These are phyloP conservation scores for Trichoderma sp. DNA, from an alignment of 2,329 filamentous ascomycete genomes.

Conservation along the genomic window DNA sequence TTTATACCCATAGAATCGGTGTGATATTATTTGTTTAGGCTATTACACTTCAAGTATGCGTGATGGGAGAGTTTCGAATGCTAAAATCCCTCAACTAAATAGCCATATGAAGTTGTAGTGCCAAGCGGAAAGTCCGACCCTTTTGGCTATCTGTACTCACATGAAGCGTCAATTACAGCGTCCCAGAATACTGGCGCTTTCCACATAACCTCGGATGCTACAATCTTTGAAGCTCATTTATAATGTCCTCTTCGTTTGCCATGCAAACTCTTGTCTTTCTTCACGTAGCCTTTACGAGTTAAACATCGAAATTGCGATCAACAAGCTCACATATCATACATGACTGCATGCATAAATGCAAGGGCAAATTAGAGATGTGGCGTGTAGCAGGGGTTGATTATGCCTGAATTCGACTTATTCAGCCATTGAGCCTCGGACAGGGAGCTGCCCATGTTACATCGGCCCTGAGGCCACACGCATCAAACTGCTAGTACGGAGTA, in stretches of 20 bases:
- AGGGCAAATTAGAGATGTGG: not conserved
- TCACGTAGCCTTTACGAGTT: not conserved
- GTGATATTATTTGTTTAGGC: not conserved
- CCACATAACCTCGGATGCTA: not conserved
- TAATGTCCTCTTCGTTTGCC: not conserved
- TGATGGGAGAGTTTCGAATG: not conserved
- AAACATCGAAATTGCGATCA: not conserved
- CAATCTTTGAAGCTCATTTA: not conserved
- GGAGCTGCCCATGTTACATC: not conserved
- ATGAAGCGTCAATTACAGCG: not conserved
- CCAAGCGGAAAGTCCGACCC: not conserved
- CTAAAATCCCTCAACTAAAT: not conserved
- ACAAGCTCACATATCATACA: not conserved
- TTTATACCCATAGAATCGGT: not conserved
- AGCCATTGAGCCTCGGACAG: constrained; percentile 14
- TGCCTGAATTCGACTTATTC: constrained; percentile 13
- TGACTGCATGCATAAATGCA: not conserved
- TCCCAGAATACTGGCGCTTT: not conserved
- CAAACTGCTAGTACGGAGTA: constrained; percentile 4
- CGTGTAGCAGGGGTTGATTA: not conserved
- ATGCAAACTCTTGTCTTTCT: not conserved
- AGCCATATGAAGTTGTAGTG: not conserved
- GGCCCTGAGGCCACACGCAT: not conserved
- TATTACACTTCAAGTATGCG: not conserved
- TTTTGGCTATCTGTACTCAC: not conserved